Evolutionary conservation across 805 yeast genomes (phyloP), one percentile per base, ranked within the genome.

Genomic region (Nematodospora valgi): DNA sequence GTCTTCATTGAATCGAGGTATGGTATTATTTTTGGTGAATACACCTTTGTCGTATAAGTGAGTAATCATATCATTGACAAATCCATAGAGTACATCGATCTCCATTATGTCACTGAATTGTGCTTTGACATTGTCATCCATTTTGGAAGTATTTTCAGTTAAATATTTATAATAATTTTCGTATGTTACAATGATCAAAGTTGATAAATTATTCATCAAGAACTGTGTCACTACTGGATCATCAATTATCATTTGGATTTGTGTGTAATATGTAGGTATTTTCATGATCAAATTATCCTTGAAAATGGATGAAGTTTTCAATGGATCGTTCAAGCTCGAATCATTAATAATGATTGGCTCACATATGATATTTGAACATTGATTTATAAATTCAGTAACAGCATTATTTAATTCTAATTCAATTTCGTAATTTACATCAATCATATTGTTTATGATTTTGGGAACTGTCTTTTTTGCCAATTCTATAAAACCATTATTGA

Each of bases 381-480:
- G 72, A 32, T 78, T 75, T 3, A 89, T 81, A 45, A 85, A 79
- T 14, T 71, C 76, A 45, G 78, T 82, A 17, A 88, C 86, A 3
- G 80, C 65, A 41, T 76, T 78, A 44, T 89, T 74, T 44, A 89
- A 67, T 44, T 83, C 88, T 16, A 76, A 65, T 46, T 83, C 85
- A 27, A 89, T 64, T 54, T 89, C 97, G 29, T 58, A 58, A 38
- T 69, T 67, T 35, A 79, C 93, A 59, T 89, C 96, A 30, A 81
- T 74, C 84, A 82, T 82, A 52, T 86, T 82, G 47, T 78, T 81
- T 10, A 85, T 82, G 10, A 87, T 86, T 43, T 74, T 79, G 0
- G 96, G 96, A 2, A 82, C 84, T 1, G 86, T 70, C 17, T 80
- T 86, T 43, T 74, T 67, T 2, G 82, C 84, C 23, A 81, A 51